Evolutionary conservation across 1,139 yeast species (phyloP), one percentile per base, ranked within the genome.

Genomic region (Nakaseomyces kungkrabaensis): DNA sequence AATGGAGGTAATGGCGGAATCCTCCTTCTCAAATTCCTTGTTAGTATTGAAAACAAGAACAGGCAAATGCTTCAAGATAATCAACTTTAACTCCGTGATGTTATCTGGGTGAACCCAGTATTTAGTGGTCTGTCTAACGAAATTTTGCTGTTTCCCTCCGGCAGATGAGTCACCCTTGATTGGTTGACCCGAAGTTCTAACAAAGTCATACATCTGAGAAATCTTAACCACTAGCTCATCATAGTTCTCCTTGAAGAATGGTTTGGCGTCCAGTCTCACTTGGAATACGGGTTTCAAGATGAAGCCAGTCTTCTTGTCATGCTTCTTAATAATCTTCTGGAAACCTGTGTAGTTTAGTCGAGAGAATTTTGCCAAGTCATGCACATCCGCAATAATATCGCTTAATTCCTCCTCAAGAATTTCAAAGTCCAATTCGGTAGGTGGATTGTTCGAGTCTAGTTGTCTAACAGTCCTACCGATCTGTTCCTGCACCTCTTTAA

Each of bases 41-140:
- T 88, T 90, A 47, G 97, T 83, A 65, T 92, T 92, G 77, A 92
- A 92, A 37, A 92, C 98, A 58, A 92, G 77, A 34, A 92, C 98
- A 1, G 98, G 98, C 61, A 92, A 76, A 69, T 92, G 98, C 71
- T 92, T 90, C 66, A 92, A 76, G 56, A 92, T 83, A 57, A 89
- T 85, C 64, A 92, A 77, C 71, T 92, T 92, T 68, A 92, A 78
- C 70, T 92, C 98, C n/a, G 98, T 92, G 65, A 92, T 90, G 68
- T 92, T 92, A 70, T 92, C 98, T 8, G 97, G 97, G 66, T 92
- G 98, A 32, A 92, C 97, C 98, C 98, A 92, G 71, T 92, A 92
- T 65, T 92, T 92, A 22, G 98, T 92, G 22, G 98, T 92, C 70
- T 92, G 98, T 69, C 98, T 83, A 47, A 92, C 97, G 63, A 92